phyloP scores from a whole-genome alignment of 371 early-diverging fungal species.

The Mycotypha africana region DNA sequence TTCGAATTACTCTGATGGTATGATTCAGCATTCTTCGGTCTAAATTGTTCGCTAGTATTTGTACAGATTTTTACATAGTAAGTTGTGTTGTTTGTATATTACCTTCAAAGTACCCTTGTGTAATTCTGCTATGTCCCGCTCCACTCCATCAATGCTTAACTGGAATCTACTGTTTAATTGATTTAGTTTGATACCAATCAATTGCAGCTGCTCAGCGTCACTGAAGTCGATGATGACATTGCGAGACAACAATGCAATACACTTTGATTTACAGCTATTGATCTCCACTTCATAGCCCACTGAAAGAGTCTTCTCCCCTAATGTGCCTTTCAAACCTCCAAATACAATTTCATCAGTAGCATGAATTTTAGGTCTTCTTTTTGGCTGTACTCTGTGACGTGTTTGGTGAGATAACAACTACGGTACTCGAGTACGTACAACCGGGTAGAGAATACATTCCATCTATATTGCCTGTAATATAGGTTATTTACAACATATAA shows the following conservation, averaged over 20 bases:
- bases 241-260: constrained; percentile 1
- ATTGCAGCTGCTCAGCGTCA: constrained; percentile 1
- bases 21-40: constrained; percentile 7
- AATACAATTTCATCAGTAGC: constrained; percentile 4
- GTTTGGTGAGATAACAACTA: too few relatives aligned
- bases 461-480: too few relatives aligned
- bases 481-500: too few relatives aligned
- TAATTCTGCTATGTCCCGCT: neutral
- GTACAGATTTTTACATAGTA: constrained; percentile 10
- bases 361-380: constrained; percentile 1
- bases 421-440: too few relatives aligned
- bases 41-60: constrained; percentile 8
- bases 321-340: constrained; percentile 1
- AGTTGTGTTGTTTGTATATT: constrained; percentile 6
- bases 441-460: too few relatives aligned
- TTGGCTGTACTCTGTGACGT: constrained; percentile 1
- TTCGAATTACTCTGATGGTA: neutral
- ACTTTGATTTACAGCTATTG: constrained; percentile 1
- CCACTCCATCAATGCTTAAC: constrained; percentile 3
- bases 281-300: constrained; percentile 1
- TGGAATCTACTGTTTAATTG: constrained; percentile 1
- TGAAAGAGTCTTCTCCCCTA: neutral
- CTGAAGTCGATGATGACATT: constrained; percentile 7
- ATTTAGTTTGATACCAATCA: constrained; percentile 2
- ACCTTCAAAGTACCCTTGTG: constrained; percentile 1